Evolutionary conservation across 768 basidiomycete species (phyloP).

Genomic region (Pleurotus eryngii): DNA sequence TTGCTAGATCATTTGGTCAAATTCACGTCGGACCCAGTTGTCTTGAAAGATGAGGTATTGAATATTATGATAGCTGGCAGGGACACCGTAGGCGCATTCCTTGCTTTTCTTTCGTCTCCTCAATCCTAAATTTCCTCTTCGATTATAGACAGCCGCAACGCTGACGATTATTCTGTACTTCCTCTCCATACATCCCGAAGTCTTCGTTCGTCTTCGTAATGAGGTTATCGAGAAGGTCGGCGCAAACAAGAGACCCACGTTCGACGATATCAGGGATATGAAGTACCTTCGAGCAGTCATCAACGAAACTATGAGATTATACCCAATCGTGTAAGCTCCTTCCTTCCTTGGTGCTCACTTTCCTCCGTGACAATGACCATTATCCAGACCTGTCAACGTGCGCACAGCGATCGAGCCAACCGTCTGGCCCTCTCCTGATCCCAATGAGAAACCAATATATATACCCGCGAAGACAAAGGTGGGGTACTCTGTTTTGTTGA

Average conservation of each 20-base stretch:
- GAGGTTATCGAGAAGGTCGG: constrained; percentile 57
- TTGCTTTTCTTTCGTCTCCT: too few species aligned
- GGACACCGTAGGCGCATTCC: constrained; percentile 25
- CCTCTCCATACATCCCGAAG: constrained; percentile 49
- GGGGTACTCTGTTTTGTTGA: constrained; percentile 55
- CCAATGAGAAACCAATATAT: constrained; percentile 46
- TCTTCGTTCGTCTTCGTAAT: constrained; percentile 44
- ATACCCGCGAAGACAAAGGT: constrained; percentile 46
- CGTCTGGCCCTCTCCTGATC: constrained; percentile 44
- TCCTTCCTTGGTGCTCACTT: background rate
- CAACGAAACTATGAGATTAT: constrained; percentile 58
- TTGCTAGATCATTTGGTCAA: constrained; percentile 56
- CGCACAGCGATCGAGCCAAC: constrained; percentile 45
- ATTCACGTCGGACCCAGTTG: constrained; percentile 44
- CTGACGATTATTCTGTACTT: constrained; percentile 40
- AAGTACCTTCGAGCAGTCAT: constrained; percentile 63
- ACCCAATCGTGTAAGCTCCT: constrained; percentile 52
- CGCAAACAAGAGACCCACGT: constrained; percentile 41
- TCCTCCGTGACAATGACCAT: background rate
- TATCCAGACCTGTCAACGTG: constrained; percentile 43
- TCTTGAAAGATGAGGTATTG: constrained; percentile 38
- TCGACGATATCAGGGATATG: constrained; percentile 58
- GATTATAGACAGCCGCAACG: constrained; percentile 31
- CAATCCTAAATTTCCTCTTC: too few species aligned
- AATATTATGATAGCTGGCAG: constrained; percentile 49